These are phyloP conservation scores for Ascochyta rabiei DNA, from an alignment of 2,329 filamentous ascomycete genomes.

Conservation along the genomic window DNA sequence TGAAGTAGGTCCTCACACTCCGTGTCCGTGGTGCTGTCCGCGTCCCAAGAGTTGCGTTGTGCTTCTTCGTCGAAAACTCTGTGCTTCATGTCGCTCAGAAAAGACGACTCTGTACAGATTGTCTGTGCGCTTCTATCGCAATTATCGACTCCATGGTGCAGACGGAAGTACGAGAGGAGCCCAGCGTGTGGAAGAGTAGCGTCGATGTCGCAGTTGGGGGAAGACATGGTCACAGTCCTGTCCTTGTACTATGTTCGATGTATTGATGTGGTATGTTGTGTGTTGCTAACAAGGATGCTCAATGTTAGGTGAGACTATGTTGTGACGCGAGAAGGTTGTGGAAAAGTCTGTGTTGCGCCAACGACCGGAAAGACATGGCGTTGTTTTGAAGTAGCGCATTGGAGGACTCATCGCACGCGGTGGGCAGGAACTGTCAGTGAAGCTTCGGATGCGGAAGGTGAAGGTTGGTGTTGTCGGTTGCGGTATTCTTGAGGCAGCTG, in stretches of 20 bases:
- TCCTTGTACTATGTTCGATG: neutral
- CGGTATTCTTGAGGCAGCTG: neutral
- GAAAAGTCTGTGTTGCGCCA: neutral
- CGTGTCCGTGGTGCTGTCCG: too few species aligned
- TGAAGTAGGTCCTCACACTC: neutral
- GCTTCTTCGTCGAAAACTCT: neutral
- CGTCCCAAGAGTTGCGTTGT: neutral
- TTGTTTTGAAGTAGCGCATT: neutral
- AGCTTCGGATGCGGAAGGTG: neutral
- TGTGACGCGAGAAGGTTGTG: neutral
- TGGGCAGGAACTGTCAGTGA: neutral
- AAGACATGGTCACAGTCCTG: conserved; percentile 3
- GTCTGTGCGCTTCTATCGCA: neutral
- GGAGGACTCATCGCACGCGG: conserved; percentile 10
- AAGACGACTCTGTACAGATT: too few species aligned
- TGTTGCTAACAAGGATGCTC: conserved; percentile 8
- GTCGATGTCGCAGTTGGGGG: conserved; percentile 4
- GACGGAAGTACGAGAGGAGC: conserved; percentile 23
- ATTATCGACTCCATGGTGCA: neutral
- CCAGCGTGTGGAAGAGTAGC: conserved; percentile 19
- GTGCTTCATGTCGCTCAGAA: neutral
- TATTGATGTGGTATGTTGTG: conserved; percentile 1
- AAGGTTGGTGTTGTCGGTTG: neutral
- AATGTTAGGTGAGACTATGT: neutral
- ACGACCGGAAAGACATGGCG: neutral